Evolutionary conservation across 352 stramenopile genomes (phyloP).

Genomic region (Pythium plurisporium): DNA sequence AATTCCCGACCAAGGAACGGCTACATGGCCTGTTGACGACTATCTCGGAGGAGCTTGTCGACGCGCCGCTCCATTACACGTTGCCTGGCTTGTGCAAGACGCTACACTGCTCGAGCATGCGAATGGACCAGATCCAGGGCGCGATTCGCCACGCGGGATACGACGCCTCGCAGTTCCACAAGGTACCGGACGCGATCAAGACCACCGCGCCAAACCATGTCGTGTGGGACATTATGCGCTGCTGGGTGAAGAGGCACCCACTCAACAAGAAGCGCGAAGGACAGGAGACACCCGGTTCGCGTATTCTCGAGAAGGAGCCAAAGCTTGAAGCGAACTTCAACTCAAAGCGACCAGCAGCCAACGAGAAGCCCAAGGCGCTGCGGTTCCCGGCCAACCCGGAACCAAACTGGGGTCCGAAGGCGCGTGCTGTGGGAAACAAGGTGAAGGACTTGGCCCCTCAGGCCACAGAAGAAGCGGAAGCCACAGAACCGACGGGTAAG

Average conservation of each 20-base stretch:
- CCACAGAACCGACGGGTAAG: constrained; percentile 20
- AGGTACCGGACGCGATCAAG: constrained; percentile 97
- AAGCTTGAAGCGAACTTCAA: constrained; percentile 85
- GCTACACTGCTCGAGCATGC: constrained; percentile 91
- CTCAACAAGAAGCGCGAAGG: constrained; percentile 85
- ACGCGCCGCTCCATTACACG: constrained; percentile 97
- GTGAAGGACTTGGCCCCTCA: constrained; percentile 12
- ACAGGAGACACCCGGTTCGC: constrained; percentile 67
- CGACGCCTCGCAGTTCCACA: constrained; percentile 97
- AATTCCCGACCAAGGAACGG: constrained; percentile 90
- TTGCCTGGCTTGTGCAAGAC: constrained; percentile 91
- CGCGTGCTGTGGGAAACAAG: constrained; percentile 76
- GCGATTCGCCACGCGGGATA: constrained; percentile 96
- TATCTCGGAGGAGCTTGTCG: constrained; percentile 93
- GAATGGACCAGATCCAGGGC: constrained; percentile 92
- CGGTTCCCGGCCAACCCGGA: constrained; percentile 95
- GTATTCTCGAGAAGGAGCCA: constrained; percentile 86
- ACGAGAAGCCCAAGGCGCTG: constrained; percentile 88
- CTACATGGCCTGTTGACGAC: constrained; percentile 94
- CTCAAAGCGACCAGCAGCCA: constrained; percentile 46
- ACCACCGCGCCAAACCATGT: constrained; percentile 97
- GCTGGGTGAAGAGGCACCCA: constrained; percentile 94
- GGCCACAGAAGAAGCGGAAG: constrained; percentile 7
- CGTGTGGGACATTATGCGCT: constrained; percentile 98
- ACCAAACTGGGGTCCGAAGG: constrained; percentile 96